Conservation (phyloP, 2,329 filamentous ascomycete genomes). For the Curvularia sp. region DNA sequence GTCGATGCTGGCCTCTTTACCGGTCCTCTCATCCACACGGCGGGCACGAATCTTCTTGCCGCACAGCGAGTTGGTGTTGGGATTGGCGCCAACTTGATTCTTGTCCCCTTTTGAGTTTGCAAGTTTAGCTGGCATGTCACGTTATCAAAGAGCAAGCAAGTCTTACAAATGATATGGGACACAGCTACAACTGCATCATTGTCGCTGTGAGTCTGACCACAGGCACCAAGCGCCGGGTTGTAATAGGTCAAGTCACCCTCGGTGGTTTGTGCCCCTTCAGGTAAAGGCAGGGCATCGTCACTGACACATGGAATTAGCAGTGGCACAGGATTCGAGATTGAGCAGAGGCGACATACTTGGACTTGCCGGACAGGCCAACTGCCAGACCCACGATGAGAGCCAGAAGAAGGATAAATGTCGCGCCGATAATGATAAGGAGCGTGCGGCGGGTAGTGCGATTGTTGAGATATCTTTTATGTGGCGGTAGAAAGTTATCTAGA, state of each 20-base stretch:
- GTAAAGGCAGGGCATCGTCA: constrained; percentile 59
- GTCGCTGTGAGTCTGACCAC: constrained; percentile 64
- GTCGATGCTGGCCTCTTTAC: constrained; percentile 60
- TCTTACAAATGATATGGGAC: constrained; percentile 64
- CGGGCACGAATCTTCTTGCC: constrained; percentile 69
- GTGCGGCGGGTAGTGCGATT: constrained; percentile 48
- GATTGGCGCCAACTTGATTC: constrained; percentile 56
- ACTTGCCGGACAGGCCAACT: constrained; percentile 46
- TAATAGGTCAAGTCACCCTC: constrained; percentile 76
- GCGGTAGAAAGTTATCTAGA: constrained; percentile 49
- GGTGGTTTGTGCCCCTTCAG: constrained; percentile 60
- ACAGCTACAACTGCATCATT: constrained; percentile 71
- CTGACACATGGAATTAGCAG: constrained; percentile 29
- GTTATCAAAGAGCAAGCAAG: neutral
- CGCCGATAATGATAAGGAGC: constrained; percentile 48
- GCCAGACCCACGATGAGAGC: constrained; percentile 54
- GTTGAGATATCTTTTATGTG: constrained; percentile 51
- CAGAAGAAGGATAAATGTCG: constrained; percentile 45
- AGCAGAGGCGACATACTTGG: constrained; percentile 21
- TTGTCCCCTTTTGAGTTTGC: constrained; percentile 59
- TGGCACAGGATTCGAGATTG: neutral
- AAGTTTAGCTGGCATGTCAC: constrained; percentile 1
- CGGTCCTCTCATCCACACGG: constrained; percentile 55
- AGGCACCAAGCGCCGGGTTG: constrained; percentile 70
- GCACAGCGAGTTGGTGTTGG: constrained; percentile 72